Evolutionary conservation across 139 green algal genomes (phyloP), one percentile per base, ranked within the genome.

Genomic region (Deuterostichococcus epilithicus): DNA sequence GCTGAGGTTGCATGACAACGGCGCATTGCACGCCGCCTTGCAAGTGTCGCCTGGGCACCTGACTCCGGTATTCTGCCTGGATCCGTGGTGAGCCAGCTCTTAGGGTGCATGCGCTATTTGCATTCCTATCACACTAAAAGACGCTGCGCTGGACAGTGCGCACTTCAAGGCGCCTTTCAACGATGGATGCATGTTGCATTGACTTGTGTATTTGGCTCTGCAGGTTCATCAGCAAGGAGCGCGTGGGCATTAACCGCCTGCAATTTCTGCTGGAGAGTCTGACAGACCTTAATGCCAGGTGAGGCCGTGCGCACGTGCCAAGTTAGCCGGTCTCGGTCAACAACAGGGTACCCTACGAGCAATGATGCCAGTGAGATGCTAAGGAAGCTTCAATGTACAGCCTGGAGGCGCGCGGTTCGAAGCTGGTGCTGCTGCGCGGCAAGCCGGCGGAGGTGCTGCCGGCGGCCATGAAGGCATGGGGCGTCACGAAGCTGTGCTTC

Each of bases 1-100:
- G 20, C 84, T 96, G 44, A 84, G 93, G 13, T 66, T 98, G 68
- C 94, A 98, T 73, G 94, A 98, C 86, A 97, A 98, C 69, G 92
- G 93, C 5, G 90, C 93, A 1, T 85, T 98, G 45, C 66, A 93
- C 4, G 86, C 86, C n/a, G 92, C 94, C 1, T 81, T 78, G 32
- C 45, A 83, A 6, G 84, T 37, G 4, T 83, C 84, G 0, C n/a
- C n/a, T n/a, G 72, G 81, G 18, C 67, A 89, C 35, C 39, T 97
- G 23, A 94, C 90, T 74, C 90, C 94, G 4, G 74, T 98, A 0
- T 98, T 97, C 84, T 79, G 94, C 28, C 72, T 98, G 1, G 94
- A 98, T 63, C 93, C 92, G 0, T 84, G 80, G 74, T 95, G 95
- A 70, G 52, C n/a, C n/a, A n/a, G n/a, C n/a, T n/a, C n/a, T n/a